phyloP scores from a whole-genome alignment of 2,329 filamentous ascomycete genomes.

The Alternaria viburni region DNA sequence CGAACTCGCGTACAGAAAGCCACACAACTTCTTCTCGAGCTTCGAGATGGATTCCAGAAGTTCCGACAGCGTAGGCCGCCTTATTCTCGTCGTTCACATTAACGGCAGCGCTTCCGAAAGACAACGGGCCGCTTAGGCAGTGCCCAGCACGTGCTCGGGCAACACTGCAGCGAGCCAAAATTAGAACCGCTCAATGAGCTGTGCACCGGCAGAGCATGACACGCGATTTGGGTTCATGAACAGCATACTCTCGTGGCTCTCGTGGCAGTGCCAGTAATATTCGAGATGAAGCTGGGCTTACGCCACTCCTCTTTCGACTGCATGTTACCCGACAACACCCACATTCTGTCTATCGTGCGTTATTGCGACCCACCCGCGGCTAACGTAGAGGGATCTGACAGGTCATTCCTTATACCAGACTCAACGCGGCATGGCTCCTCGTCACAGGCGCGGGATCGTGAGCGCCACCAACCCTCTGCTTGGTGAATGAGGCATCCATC shows the following conservation, averaged over 20 bases:
- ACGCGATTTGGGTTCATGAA: conserved; percentile 18
- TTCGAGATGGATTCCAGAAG: conserved; percentile 27
- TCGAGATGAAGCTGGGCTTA: conserved; percentile 30
- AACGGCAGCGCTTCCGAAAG: conserved; percentile 25
- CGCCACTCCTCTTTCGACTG: conserved; percentile 22
- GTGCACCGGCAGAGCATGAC: conserved; percentile 21
- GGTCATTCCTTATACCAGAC: conserved; percentile 29
- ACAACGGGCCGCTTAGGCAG: conserved; percentile 14
- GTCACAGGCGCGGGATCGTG: conserved; percentile 30
- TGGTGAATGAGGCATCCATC: conserved; percentile 22
- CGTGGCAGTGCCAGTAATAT: conserved; percentile 33
- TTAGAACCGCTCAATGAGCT: conserved; percentile 15
- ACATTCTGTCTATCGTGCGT: conserved; percentile 25
- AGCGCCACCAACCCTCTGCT: conserved; percentile 40
- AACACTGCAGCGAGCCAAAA: conserved; percentile 21
- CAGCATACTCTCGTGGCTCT: conserved; percentile 16
- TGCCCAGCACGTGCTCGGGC: conserved; percentile 26
- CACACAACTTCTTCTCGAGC: conserved; percentile 6
- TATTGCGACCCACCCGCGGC: conserved; percentile 23
- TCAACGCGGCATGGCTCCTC: conserved; percentile 29
- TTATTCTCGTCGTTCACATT: conserved; percentile 16
- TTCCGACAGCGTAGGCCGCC: conserved; percentile 14
- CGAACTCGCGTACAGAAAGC: conserved; percentile 3
- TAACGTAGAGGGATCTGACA: conserved; percentile 32
- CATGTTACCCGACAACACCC: conserved; percentile 25